Evolutionary conservation across 192 early-diverging fungal species (phyloP).

Genomic region (Linnemannia zychae): DNA sequence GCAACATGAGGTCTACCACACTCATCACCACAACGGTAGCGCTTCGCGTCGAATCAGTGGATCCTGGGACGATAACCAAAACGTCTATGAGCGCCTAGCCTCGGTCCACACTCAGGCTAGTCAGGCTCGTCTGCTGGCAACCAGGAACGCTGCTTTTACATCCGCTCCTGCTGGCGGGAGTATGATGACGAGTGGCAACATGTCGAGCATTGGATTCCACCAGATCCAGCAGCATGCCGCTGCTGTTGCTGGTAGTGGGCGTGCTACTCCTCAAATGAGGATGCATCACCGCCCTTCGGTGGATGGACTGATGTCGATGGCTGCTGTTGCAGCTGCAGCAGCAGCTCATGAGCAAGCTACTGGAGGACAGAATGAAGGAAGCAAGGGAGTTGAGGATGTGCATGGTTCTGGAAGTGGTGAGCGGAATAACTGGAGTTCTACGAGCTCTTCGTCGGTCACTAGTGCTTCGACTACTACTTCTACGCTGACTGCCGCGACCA

Average conservation of each 20-base stretch:
- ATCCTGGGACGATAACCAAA: constrained; percentile 52
- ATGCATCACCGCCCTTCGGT: constrained; percentile 34
- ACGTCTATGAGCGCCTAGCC: constrained; percentile 51
- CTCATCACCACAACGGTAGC: constrained; percentile 46
- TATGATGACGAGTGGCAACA: constrained; percentile 39
- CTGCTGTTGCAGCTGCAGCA: neutral
- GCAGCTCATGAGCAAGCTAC: constrained; percentile 3
- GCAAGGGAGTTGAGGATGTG: neutral
- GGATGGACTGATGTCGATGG: constrained; percentile 16
- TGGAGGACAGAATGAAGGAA: neutral
- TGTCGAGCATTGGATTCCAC: constrained; percentile 21
- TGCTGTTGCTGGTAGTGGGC: neutral
- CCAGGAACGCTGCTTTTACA: neutral
- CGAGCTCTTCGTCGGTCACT: constrained; percentile 29
- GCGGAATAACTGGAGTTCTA: constrained; percentile 34
- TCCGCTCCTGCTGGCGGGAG: constrained; percentile 49
- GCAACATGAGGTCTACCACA: constrained; percentile 18
- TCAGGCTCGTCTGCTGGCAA: constrained; percentile 39
- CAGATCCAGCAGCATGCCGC: constrained; percentile 12
- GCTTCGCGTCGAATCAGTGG: constrained; percentile 44
- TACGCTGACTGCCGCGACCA: constrained; percentile 20
- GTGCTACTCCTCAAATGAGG: neutral
- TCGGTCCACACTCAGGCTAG: constrained; percentile 49
- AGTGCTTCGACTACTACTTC: constrained; percentile 18
- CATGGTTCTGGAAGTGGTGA: constrained; percentile 9